Base-by-base conservation (phyloP, 257 asterid species). In the Solanum pennellii region DNA sequence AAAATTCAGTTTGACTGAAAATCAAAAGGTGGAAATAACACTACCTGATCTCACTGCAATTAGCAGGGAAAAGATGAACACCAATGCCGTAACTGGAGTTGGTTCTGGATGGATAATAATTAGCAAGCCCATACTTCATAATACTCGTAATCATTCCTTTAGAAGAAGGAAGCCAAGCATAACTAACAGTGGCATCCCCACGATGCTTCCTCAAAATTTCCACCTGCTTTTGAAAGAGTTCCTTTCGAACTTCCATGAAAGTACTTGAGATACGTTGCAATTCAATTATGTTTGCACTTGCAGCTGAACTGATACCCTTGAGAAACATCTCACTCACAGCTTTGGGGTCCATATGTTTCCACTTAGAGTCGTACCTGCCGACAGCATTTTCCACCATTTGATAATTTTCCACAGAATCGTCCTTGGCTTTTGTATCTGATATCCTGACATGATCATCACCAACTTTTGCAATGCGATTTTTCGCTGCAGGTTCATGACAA, bases 161-260 rank as follows among this genome's bases (percentile, higher is more conserved):
- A 25, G 94, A 91, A 89, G 93, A 94, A 86, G 98, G 99, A 85
- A 96, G 97, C 99, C 99, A 96, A 37, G 98, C 99, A 86, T 91
- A 95, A 80, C 59, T 90, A 66, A 95, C 89, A 91, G 92, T 92
- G 72, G 97, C 94, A 94, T 91, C 92, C 66, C 98, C 99, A 20
- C 96, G 97, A 87, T 44, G 89, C 86, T 86, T 94, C 89, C 91
- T 88, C 16, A 93, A 92, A 69, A 96, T 93, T 69, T 95, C 96
- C 75, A 86, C 89, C 91, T 93, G 98, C 89, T 96, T 96, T 88
- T 89, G 92, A 86, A 96, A 96, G 85, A 96, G 92, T 87, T 96
- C 98, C 82, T 82, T 89, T 44, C 95, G 95, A 86, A 92, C 89
- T 84, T 93, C 91, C 91, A 89, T 84, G 47, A 86, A 84, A 60